Evolutionary conservation across 768 basidiomycete genomes (phyloP).

Genomic region (Kwoniella sp.): DNA sequence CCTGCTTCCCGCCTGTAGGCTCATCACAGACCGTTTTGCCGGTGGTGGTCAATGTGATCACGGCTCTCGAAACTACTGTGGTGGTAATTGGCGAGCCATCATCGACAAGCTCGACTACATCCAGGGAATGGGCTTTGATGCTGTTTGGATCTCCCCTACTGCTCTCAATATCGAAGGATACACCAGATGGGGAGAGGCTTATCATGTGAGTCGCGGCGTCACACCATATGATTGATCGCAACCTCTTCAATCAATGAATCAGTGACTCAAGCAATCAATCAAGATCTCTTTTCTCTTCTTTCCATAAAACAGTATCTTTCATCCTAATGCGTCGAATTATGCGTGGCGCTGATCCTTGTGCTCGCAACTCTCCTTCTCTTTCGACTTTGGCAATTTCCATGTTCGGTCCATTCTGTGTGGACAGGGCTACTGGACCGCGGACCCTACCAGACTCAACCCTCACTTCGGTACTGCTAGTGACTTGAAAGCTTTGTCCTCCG

Average conservation of each 20-base stretch:
- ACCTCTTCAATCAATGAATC: no score
- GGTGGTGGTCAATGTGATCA: constrained; percentile 37
- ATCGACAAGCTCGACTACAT: constrained; percentile 55
- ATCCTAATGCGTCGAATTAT: no score
- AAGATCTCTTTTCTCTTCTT: no score
- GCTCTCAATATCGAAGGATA: constrained; percentile 47
- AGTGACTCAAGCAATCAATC: no score
- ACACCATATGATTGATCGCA: neutral
- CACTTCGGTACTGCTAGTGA: constrained; percentile 52
- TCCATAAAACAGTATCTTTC: no score
- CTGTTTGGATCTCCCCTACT: constrained; percentile 56
- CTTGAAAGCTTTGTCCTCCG: constrained; percentile 50
- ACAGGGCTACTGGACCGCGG: constrained; percentile 49
- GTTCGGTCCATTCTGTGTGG: no score
- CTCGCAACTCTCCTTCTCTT: neutral
- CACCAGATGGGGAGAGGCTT: constrained; percentile 50
- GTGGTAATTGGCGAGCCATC: constrained; percentile 49
- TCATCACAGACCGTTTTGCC: constrained; percentile 57
- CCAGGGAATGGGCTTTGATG: constrained; percentile 55
- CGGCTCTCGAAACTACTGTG: constrained; percentile 45
- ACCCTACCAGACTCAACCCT: constrained; percentile 50
- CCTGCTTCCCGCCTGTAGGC: constrained; percentile 14
- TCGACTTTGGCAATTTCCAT: no score
- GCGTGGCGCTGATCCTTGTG: neutral
- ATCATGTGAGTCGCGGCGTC: constrained; percentile 43